phyloP scores from a whole-genome alignment of 257 asterid species.

The Vinca minor region DNA sequence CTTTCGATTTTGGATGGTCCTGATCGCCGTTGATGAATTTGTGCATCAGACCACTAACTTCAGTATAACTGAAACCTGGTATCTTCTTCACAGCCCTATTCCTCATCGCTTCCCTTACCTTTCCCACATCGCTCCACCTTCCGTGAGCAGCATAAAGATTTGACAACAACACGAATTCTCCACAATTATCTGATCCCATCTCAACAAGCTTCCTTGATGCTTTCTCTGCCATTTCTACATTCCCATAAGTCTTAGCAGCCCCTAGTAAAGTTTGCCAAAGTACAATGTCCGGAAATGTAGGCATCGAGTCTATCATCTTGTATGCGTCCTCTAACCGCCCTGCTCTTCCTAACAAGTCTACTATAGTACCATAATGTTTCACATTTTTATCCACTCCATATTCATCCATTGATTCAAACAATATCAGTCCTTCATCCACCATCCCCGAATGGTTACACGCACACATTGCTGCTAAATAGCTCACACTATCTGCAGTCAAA shows the following conservation, averaged over 20 bases:
- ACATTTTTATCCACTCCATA: slow-evolving; percentile 40
- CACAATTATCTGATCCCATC: slow-evolving; percentile 77
- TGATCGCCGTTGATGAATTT: slow-evolving; percentile 66
- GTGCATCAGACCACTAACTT: slow-evolving; percentile 44
- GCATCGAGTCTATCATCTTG: slow-evolving; percentile 50
- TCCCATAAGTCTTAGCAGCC: slow-evolving; percentile 62
- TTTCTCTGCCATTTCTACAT: slow-evolving; percentile 75
- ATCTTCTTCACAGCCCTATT: slow-evolving; percentile 57
- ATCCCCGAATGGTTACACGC: slow-evolving; percentile 93
- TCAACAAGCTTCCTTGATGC: slow-evolving; percentile 76
- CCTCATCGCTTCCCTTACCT: slow-evolving; percentile 78
- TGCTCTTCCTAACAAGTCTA: slow-evolving; percentile 78
- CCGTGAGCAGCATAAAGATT: slow-evolving; percentile 69
- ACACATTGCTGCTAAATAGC: slow-evolving; percentile 62
- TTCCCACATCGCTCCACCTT: slow-evolving; percentile 82
- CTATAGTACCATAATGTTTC: slow-evolving; percentile 87
- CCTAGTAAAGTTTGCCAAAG: slow-evolving; percentile 89
- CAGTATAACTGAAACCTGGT: slow-evolving; percentile 78
- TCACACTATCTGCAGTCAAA: slow-evolving; percentile 47
- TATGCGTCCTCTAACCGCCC: slow-evolving; percentile 68
- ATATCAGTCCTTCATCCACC: slow-evolving; percentile 76
- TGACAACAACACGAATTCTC: slow-evolving; percentile 79
- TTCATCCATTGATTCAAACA: slow-evolving; percentile 55
- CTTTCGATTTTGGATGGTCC: slow-evolving; percentile 46
- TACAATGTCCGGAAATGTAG: slow-evolving; percentile 54